These are phyloP conservation scores for Lepidium aucheri DNA, from an alignment of 345 rosid species.

Conservation along the genomic window DNA sequence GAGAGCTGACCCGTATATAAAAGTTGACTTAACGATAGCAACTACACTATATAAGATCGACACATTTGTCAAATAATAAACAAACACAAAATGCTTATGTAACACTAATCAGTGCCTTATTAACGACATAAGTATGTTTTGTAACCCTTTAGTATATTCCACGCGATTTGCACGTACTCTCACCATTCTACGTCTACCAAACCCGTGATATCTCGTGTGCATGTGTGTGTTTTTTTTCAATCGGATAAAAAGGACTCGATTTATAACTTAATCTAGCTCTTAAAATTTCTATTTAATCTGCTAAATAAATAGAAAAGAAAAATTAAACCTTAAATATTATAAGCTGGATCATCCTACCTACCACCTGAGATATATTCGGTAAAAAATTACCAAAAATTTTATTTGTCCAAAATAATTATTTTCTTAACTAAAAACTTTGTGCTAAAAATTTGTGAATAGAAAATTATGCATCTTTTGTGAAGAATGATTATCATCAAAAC, in stretches of 20 bases:
- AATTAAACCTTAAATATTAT: too few species aligned
- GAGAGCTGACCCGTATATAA: background rate
- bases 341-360: too few species aligned
- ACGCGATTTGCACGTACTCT: slow-evolving; percentile 14
- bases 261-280: too few species aligned
- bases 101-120: background rate
- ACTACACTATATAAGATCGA: background rate
- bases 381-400: too few species aligned
- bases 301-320: too few species aligned
- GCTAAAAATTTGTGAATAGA: background rate
- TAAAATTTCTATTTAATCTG: too few species aligned
- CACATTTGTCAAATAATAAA: background rate
- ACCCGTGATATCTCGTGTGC: slow-evolving; percentile 6
- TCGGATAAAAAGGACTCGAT: too few species aligned
- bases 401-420: too few species aligned
- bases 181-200: background rate
- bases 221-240: too few species aligned
- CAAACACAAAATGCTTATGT: slow-evolving; percentile 4
- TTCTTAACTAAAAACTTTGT: too few species aligned
- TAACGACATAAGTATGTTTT: background rate
- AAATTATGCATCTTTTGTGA: background rate
- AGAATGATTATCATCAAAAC: too few species aligned
- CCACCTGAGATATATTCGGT: too few species aligned
- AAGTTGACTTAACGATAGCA: background rate
- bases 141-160: background rate